A percentile compares a stretch with the other conserved stretches of the same genome.
Evolutionary conservation across 2,329 filamentous ascomycete species (phyloP).

Genomic region (Pseudopyricularia cyperi): DNA sequence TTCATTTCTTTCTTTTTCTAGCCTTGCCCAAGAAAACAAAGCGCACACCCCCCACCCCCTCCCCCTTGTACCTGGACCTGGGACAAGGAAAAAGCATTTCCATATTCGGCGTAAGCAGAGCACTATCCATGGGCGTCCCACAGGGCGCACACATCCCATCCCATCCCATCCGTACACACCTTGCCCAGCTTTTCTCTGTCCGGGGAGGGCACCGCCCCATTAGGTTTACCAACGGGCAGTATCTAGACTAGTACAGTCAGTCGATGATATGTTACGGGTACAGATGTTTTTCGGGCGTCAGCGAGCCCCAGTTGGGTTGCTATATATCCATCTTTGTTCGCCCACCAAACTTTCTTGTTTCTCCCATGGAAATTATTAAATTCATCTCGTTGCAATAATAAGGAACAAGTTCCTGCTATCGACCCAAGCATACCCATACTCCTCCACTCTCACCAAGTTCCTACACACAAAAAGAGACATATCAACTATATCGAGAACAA

Average conservation of each 20-base stretch:
- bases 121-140: neutral
- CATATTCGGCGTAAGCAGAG: neutral
- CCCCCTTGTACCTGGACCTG: neutral
- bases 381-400: neutral
- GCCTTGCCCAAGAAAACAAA: neutral
- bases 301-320: neutral
- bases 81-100: neutral
- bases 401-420: neutral
- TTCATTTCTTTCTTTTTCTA: neutral
- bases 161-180: neutral
- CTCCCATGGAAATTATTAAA: neutral
- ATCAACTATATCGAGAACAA: neutral
- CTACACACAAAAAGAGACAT: too few species aligned
- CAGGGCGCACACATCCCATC: too few species aligned
- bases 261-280: too few species aligned
- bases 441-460: neutral
- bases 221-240: neutral
- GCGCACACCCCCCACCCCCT: too few species aligned
- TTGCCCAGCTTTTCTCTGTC: neutral
- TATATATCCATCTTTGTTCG: neutral
- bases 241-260: neutral
- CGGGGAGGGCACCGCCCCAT: neutral
- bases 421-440: neutral
- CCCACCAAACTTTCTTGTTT: neutral
- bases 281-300: neutral